Base-by-base conservation (phyloP, 73 alveolate species). In the Durusdinium trenchii region DNA sequence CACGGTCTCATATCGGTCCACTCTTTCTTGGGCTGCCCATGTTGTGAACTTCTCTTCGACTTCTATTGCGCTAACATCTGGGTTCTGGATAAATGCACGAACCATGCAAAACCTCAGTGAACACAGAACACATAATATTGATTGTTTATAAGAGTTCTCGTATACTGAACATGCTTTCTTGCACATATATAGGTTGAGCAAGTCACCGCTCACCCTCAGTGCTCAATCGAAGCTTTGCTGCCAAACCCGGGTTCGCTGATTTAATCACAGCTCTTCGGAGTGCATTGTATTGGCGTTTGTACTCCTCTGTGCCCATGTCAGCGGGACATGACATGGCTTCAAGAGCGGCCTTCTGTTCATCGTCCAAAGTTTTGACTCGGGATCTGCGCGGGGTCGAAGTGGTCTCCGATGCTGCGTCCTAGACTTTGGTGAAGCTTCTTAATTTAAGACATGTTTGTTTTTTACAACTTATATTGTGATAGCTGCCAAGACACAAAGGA, bases 261-360 rank as follows among this genome's bases (percentile, higher is more conserved):
- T 26, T 9, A 35, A 45, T 38, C 26, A 81, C 45, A 26, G 91
- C 91, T 2, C 91, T n/a, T 18, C 91, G 62, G 18, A 81, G 64
- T 26, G 91, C 60, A 0, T 60, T 9, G 64, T 81, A 81, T 52
- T 81, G 91, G 20, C 91, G n/a, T n/a, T 81, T 81, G 45, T 62
- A 36, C 64, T 81, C 91, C 10, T 16, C 12, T 12, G 12, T 16
- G 23, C 23, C 69, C 69, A 57, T 57, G 32, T 57, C 69, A 57
- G 32, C 23, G 12, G 69, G 69, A 12, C 23, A 16, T 12, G 69
- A 57, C 69, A 57, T 57, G 12, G 12, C 32, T 57, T 57, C 32
- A 57, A 57, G 12, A 23, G 32, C 12, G 69, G 12, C 69, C 23
- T 23, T 57, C 23, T 57, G 69, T 57, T 57, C 69, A 23, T 12